Base-by-base conservation (phyloP, 1,284 basidiomycete species). In the Fereydounia khargensis region DNA sequence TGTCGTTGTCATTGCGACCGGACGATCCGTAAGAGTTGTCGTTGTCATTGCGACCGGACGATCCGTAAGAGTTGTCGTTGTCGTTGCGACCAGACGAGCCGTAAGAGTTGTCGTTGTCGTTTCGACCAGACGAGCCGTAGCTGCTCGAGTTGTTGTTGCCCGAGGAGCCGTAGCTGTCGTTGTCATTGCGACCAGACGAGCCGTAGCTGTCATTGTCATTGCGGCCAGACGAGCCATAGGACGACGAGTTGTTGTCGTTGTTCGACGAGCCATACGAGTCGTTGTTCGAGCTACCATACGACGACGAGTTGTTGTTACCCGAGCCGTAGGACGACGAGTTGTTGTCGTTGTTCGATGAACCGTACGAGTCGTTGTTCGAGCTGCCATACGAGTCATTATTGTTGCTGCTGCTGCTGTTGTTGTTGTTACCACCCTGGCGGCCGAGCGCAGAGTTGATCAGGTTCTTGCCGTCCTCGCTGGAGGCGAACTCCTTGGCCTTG, bases 401-500 rank as follows among this genome's bases (percentile, higher is more conserved):
- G 39, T 41, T 50, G 36, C 36, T 47, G 42, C 45, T n/a, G n/a
- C n/a, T n/a, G n/a, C n/a, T n/a, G 8, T 17, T 43, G 30, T 40
- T 39, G 25, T 27, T 20, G 13, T 24, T 21, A 27, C 38, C 32
- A 6, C 24, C 22, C 24, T 28, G 24, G 32, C 33, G 22, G 17
- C 14, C 8, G n/a, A 30, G n/a, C 28, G 13, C 17, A 21, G 16
- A 17, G 19, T 19, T 21, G 20, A 23, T 30, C 25, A 31, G 14
- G 18, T 17, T 30, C 24, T 31, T 19, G 24, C n/a, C 38, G 42
- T 68, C 51, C 7, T 68, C 39, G 20, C 62, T 53, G 43, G 20
- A 32, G 37, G 62, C 62, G 36, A 65, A 68, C 43, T 68, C 55
- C 52, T 65, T 65, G 21, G 62, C 65, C 51, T 68, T 58, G 58